Base-by-base conservation (phyloP, 345 rosid species). In the Kandelia obovata region DNA sequence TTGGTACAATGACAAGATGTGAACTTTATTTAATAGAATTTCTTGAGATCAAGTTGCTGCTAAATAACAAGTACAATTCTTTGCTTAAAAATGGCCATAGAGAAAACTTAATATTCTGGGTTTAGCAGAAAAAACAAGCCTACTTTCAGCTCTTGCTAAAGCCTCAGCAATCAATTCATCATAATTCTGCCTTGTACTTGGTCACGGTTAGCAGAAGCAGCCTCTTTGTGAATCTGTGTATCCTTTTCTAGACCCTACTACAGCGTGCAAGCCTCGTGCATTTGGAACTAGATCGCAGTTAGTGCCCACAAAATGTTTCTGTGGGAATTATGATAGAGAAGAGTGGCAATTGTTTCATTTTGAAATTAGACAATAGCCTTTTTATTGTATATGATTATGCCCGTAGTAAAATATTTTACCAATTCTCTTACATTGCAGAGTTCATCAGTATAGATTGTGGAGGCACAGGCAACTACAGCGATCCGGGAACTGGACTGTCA, bases 381-480 rank as follows among this genome's bases (percentile, higher is more conserved):
- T 30, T 0, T 6, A 7, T 5, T 62, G 17, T 17, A 31, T 5
- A 43, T 26, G 25, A 52, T 63, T 39, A 30, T 28, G 9, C 1
- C 30, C 17, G 10, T 34, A 20, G 27, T 51, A 15, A 51, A 43
- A 25, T 23, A 5, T 31, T 31, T 46, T 2, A 56, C 62, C 30
- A 20, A 39, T 39, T 34, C 65, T 49, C 65, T 49, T 26, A 61
- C 58, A 30, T 7, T 76, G 85, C 89, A 96, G 99, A 92, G 60
- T 96, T 96, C 73, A 56, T 83, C 64, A 96, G 98, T 75, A 82
- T 96, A 81, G 98, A 96, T 69, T 96, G 99, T 67, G 97, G 99
- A 70, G 82, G 96, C 64, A 67, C 83, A 62, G 74, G 78, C 65
- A 83, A 89, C 79, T 81, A 84, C 85, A 87, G 84, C 21, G 96